Base-by-base conservation (phyloP, 2,329 filamentous ascomycete genomes). In the Penicillium vulpinum region DNA sequence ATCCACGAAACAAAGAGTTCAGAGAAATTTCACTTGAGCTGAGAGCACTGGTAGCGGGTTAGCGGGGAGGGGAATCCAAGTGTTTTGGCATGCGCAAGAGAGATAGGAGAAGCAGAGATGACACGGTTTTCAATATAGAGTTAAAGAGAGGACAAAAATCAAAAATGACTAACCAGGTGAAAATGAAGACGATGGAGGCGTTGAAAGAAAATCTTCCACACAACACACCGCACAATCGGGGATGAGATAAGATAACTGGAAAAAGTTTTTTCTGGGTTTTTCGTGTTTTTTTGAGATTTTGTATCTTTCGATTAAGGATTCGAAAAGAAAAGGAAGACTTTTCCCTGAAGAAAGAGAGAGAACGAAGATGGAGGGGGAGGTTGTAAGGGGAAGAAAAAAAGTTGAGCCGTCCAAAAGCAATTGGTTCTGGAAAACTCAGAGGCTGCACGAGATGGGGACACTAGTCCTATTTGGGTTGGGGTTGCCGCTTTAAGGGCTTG, bases 231-330 rank as follows among this genome's bases (percentile, higher is more conserved):
- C 69, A 73, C 69, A 73, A 67, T 67, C 60, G 55, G 57, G 59
- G 57, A 57, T 53, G 61, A 61, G 62, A 66, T 69, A 68, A 68
- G 66, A 65, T 68, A 63, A 62, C 56, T 58, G 57, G 60, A 60
- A 59, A 51, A 55, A 60, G 63, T 61, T 66, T 70, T 62, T 66
- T 68, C 70, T 74, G 61, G 61, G 63, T 70, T 77, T 77, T 76
- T 72, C 67, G 67, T 67, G 58, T 75, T 75, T 76, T 72, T 74
- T 74, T 67, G 56, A 33, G 55, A 47, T 56, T 70, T 70, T 67
- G 62, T 62, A 64, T 62, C 68, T 73, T 69, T 67, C 68, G 69
- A 70, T 59, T 59, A 63, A 48, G 33, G 58, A 46, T 61, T 71
- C 64, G 67, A 72, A 73, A 71, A 68, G 67, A 61, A 62, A 65